Base-by-base conservation (phyloP, 148 eudicot genomes). In the Tetragonia tetragonoides region DNA sequence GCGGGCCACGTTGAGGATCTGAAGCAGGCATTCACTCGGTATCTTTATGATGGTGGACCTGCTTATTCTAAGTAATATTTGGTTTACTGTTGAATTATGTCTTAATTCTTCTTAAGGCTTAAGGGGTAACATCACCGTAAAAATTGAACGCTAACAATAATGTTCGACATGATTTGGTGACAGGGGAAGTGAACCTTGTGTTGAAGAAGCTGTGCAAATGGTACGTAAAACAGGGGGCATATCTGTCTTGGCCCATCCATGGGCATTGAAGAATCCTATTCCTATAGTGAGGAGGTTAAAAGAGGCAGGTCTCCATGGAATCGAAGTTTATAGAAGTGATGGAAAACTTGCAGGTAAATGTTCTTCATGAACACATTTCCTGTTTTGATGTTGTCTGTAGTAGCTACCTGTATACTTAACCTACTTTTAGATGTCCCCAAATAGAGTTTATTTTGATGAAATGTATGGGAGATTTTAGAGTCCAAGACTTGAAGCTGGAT, bases 41-140 rank as follows among this genome's bases (percentile, higher is more conserved):
- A 92, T 84, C 97, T 95, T 67, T 89, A 92, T 84, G 99, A 95
- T 78, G 96, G 89, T 7, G 99, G 99, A 69, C 99, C 99, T 54
- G 99, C 99, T 67, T 95, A 95, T 87, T 91, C 97, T 54, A 95
- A 90, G 98, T 92, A 89, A 85, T 51, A 44, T 44, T 66, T 70
- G 39, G 7, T 49, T 66, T 62, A 37, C 59, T 8, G 17, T 34
- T 53, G 4, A 17, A 40, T 57, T 10, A 34, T 49, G 54, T 65
- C 34, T 7, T 41, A 10, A 11, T 17, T 41, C 16, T 41, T 20
- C 46, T 38, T 68, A 37, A n/a, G 23, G 66, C 56, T n/a, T 44
- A 34, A 40, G 24, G 10, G 1, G 9, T 70, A 49, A 24, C 4
- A 46, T 12, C 3, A 44, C 10, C 23, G 16, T 20, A 46, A 21